Evolutionary conservation across 2,329 filamentous ascomycete species (phyloP), one percentile per base, ranked within the genome.

Genomic region (Fusarium praegraminearum): DNA sequence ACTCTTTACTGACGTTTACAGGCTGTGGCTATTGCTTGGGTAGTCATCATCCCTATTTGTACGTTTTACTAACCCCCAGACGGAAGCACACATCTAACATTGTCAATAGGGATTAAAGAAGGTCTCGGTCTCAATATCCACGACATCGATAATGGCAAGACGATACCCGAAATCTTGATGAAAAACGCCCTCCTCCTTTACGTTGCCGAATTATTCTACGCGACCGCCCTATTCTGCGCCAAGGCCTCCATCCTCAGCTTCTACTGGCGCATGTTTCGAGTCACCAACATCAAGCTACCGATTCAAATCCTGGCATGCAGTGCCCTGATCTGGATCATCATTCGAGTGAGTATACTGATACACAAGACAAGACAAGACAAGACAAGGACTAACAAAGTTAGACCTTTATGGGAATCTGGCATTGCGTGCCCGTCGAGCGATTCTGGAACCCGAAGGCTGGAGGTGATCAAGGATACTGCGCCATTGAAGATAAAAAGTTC

Each of bases 251-350:
- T 78, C 15, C 62, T 78, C 10, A 67, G 56, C 22, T 74, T 78
- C 24, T 78, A 78, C 69, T 77, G 73, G 74, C 75, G 77, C 26
- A 69, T 78, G 57, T 78, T 78, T 20, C 65, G 69, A 12, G 69
- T 73, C 20, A 72, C 66, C 18, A 72, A 69, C 33, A 73, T 73
- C 59, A 70, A 70, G 13, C 58, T 75, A 0, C 71, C 75, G 1
- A 77, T 78, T 26, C 67, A 72, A 41, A 69, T 77, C 12, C 41
- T 78, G 3, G 65, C 70, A 22, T 70, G 28, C 0, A 62, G 57
- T 10, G 70, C 74, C 1, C 2, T 74, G 18, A 59, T 76, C 15
- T 78, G 76, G 76, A 72, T 77, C 32, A 71, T 73, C 28, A 67
- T 76, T n/a, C 64, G 76, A 43, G 73, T 75, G 24, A n/a, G 72